Conservation (phyloP, 164 flowering plant species). For the Santalum album region DNA sequence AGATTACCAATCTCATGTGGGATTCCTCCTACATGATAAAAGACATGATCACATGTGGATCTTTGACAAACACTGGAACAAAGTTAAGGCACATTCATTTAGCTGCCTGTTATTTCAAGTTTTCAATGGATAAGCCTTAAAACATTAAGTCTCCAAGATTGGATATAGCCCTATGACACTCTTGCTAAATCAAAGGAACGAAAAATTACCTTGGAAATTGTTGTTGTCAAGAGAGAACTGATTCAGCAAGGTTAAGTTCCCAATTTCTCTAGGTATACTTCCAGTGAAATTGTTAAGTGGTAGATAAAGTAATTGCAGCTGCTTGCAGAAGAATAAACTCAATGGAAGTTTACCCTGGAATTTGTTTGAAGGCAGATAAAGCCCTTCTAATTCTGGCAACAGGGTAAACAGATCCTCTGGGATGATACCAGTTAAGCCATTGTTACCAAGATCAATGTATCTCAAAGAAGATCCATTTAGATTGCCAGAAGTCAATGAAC, state of each 20-base stretch:
- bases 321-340: not conserved
- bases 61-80: too few species aligned
- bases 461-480: not conserved
- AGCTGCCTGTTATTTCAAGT: too few species aligned
- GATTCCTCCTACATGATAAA: not conserved
- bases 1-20: not conserved
- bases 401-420: not conserved
- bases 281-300: not conserved
- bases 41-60: too few species aligned
- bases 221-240: not conserved
- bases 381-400: not conserved
- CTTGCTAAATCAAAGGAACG: not conserved
- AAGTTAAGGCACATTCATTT: too few species aligned
- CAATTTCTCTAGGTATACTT: not conserved
- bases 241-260: not conserved
- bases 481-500: not conserved
- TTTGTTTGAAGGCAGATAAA: not conserved
- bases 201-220: not conserved
- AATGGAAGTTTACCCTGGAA: not conserved
- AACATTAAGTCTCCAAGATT: too few species aligned
- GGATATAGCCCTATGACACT: too few species aligned
- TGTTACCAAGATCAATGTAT: not conserved
- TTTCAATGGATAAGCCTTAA: too few species aligned
- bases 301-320: not conserved
- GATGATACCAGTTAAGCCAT: not conserved